Evolutionary conservation across 805 yeast genomes (phyloP), one percentile per base, ranked within the genome.

Genomic region (Yamadazyma olivae): DNA sequence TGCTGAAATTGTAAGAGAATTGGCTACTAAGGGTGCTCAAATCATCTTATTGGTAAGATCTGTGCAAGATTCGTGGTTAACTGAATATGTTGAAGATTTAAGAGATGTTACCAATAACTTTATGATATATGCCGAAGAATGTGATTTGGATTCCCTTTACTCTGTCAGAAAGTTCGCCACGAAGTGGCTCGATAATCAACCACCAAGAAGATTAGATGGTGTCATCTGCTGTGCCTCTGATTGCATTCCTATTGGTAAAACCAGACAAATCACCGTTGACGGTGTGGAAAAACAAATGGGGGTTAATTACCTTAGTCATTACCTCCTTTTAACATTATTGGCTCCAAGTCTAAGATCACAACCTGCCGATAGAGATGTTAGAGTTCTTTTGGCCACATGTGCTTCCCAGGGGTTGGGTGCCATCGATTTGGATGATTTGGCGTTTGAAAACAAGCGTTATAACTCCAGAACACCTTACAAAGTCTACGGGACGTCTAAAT

Each of bases 361-460:
- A 62, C 95, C 97, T 2, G 87, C 96, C 0, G 98, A 90, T 59
- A 73, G 99, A 46, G 98, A 90, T 52, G 96, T 93, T 2, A 68
- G 97, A 30, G 76, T 93, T 4, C 56, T 93, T 3, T 46, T 88
- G n/a, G 75, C 90, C 0, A 74, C 88, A 1, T 93, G 99, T 59
- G 62, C 84, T 43, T 66, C 88, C 8, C 93, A 87, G 44, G 76
- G 87, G 1, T 53, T 85, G 59, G 97, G 86, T 2, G 71, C 71
- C 10, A 52, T 91, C 13, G 81, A 83, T 39, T 27, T 75, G 3
- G 88, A 83, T 51, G 72, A 67, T 40, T 69, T 89, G 16, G 66
- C 86, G 34, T 83, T 84, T 81, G 73, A 72, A 37, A 45, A 60
- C 2, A 70, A 63, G 26, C 54, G 75, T 36, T 91, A 86, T 53